A percentile compares a stretch with the other conserved stretches of the same genome.
These are phyloP conservation scores for Batkoa obscura DNA, from an alignment of 371 early-diverging fungal species.

Conservation along the genomic window DNA sequence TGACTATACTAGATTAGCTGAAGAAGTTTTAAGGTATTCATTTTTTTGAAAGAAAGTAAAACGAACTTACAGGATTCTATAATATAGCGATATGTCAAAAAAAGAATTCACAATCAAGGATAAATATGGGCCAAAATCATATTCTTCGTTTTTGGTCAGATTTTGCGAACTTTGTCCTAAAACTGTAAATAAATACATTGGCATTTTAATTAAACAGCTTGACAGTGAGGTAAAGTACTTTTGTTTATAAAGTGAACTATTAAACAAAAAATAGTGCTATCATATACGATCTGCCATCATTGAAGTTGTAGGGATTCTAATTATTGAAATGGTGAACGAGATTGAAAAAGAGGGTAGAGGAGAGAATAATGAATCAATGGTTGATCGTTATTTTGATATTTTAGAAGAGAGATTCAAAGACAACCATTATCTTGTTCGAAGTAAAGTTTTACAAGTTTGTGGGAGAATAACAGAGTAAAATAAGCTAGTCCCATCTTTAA, in stretches of 20 bases:
- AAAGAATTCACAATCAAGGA: conserved; percentile 36
- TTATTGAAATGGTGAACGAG: conserved; percentile 42
- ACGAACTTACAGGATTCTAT: not conserved
- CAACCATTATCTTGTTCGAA: conserved; percentile 53
- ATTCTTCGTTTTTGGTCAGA: conserved; percentile 55
- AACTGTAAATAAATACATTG: conserved; percentile 66
- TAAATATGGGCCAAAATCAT: conserved; percentile 57
- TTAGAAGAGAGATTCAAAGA: conserved; percentile 83
- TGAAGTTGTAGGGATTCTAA: conserved; percentile 68
- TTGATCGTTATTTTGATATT: conserved; percentile 59
- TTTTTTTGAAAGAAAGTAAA: conserved; percentile 13
- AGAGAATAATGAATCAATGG: conserved; percentile 32
- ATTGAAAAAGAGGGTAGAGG: conserved; percentile 12
- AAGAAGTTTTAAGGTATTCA: conserved; percentile 57
- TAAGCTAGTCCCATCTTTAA: not conserved
- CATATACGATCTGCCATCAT: conserved; percentile 65
- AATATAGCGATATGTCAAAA: conserved; percentile 15
- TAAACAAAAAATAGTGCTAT: conserved; percentile 32
- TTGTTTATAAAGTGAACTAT: not conserved
- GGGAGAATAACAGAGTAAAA: conserved; percentile 54
- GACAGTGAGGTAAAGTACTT: conserved; percentile 54
- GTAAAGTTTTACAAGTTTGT: conserved; percentile 71
- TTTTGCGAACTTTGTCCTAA: conserved; percentile 68
- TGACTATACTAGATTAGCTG: conserved; percentile 48
- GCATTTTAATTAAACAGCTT: conserved; percentile 53